Evolutionary conservation across 768 basidiomycete species (phyloP).

Genomic region (Cystofilobasidium ferigula): DNA sequence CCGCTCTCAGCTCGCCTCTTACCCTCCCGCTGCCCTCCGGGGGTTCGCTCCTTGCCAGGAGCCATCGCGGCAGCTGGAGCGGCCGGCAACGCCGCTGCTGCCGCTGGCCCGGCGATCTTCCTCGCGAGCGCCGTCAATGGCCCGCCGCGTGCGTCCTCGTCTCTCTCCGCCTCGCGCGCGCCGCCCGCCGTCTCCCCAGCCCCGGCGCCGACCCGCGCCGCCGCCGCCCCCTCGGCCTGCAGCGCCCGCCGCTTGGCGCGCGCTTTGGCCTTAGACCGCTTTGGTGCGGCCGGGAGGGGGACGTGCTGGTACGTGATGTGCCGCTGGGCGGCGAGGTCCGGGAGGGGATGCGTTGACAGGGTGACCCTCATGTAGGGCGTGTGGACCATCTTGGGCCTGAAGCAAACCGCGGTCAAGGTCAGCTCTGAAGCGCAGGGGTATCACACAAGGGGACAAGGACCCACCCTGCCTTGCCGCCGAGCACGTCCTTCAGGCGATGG

Average conservation of each 20-base stretch:
- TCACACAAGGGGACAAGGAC: not conserved
- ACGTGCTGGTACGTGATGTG: constrained; percentile 9
- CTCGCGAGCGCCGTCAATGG: not conserved
- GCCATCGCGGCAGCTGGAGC: too few relatives aligned
- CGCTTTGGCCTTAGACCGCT: not conserved
- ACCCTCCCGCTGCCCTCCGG: too few relatives aligned
- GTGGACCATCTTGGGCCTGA: constrained; percentile 20
- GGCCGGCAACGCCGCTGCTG: not conserved
- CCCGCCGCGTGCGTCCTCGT: not conserved
- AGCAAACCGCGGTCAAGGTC: not conserved
- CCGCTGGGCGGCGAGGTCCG: not conserved
- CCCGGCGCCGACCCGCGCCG: not conserved
- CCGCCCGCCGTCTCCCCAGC: not conserved
- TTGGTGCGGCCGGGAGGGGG: not conserved
- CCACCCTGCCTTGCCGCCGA: not conserved
- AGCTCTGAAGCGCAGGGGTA: too few relatives aligned
- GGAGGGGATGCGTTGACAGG: constrained; percentile 13
- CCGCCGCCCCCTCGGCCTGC: not conserved
- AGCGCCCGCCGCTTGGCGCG: not conserved
- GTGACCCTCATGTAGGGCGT: constrained; percentile 23
- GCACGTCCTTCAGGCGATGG: constrained; percentile 10
- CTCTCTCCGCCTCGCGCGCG: not conserved
- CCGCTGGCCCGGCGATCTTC: not conserved
- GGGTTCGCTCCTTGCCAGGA: not conserved
- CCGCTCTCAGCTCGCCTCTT: too few relatives aligned